Evolutionary conservation across 176 grass and related monocot species (phyloP), one percentile per base, ranked within the genome.

Genomic region (Bromus sterilis): DNA sequence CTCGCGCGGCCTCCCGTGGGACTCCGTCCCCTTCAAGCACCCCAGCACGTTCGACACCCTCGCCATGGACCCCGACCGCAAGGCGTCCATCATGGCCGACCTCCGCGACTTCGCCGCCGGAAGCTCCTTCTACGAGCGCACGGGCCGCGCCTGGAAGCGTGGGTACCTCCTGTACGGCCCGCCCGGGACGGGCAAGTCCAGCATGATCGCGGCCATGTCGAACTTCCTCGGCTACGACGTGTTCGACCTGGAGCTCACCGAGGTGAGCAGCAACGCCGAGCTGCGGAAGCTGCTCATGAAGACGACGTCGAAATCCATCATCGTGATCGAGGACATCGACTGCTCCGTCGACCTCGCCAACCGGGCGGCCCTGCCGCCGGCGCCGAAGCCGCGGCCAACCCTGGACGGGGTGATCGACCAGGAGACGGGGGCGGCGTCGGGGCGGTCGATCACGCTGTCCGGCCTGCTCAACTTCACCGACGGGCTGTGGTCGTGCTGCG

Each of bases 291-390:
- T 94, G 63, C 86, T 97, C 0, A 97, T 97, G 91, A 94, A 90
- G 80, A 97, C 94, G 1, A 94, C 89, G 16, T 78, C 91, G 20
- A 97, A 97, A 60, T 97, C 94, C 35, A 92, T 97, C 67, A 97
- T 97, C 26, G 94, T 97, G 11, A 97, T 97, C 74, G 94, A 97
- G 77, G 94, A 97, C 88, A 97, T 97, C 25, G 94, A 97, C 62
- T 97, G 94, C 80, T 94, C 94, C 56, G 80, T 97, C 29, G 89
- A 97, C 41, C 83, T 97, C 49, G 85, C 91, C 36, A 94, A 91
- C 81, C 93, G 93, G 15, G 58, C 61, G 0, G 10, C 48, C 7
- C 3, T 76, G 11, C 44, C 79, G 0, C 20, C 20, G 28, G 31
- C 69, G 14, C 4, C 13, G 28, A 76, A 43, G 20, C 56, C 48